Conservation (phyloP, 805 yeast species). For the Blastobotrys attinorum region DNA sequence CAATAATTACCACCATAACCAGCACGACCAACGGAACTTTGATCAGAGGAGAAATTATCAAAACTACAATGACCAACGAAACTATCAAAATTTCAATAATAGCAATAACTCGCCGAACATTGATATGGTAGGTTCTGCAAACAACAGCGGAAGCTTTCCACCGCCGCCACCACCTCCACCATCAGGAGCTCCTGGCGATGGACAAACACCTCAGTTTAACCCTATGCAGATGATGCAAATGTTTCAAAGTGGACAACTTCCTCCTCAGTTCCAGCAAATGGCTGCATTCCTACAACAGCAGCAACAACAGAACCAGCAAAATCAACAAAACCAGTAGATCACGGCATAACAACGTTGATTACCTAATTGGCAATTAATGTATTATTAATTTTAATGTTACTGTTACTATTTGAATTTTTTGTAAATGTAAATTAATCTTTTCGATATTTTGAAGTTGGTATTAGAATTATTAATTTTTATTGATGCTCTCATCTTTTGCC, state of each 20-base stretch:
- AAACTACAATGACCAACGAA: slow-evolving; percentile 2
- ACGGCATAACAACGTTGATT: too few species aligned
- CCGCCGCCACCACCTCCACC: slow-evolving; percentile 1
- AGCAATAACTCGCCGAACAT: slow-evolving; percentile 9
- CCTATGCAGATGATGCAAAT: background rate
- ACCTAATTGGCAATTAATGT: too few species aligned
- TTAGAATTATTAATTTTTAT: too few species aligned
- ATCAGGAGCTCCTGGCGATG: background rate
- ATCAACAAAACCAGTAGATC: background rate
- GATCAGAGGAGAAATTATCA: background rate
- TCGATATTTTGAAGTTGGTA: too few species aligned
- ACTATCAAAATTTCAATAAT: slow-evolving; percentile 10
- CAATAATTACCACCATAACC: too few species aligned
- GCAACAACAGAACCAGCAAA: slow-evolving; percentile 12
- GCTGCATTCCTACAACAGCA: slow-evolving; percentile 18
- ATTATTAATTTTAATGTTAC: too few species aligned
- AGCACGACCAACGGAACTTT: slow-evolving; percentile 1
- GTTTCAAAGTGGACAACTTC: slow-evolving; percentile 6
- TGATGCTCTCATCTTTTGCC: too few species aligned
- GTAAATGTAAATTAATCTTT: too few species aligned
- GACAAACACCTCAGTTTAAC: background rate
- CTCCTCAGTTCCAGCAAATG: slow-evolving; percentile 16
- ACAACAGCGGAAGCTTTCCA: too few species aligned
- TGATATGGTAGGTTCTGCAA: background rate
- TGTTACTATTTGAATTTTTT: too few species aligned